phyloP scores from a whole-genome alignment of 495 filamentous ascomycete genomes.

The Pseudevernia furfuracea region DNA sequence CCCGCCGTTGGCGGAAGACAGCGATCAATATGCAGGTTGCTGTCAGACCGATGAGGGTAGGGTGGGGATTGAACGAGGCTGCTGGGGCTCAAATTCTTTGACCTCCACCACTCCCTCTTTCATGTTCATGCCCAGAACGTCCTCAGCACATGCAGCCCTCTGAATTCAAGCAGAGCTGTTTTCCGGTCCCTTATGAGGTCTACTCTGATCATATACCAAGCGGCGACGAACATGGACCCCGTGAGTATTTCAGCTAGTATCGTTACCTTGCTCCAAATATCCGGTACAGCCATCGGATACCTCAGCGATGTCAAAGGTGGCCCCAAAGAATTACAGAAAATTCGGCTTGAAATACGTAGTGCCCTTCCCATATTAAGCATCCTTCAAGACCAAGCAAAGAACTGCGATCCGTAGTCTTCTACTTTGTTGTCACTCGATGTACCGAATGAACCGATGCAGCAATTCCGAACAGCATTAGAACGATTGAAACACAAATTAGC shows the following conservation, averaged over 20 bases:
- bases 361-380: neutral
- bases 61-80: too few species aligned
- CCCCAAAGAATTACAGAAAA: neutral
- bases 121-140: too few species aligned
- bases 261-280: neutral
- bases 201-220: too few species aligned
- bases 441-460: constrained; percentile 10
- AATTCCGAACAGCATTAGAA: constrained; percentile 7
- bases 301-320: neutral
- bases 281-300: constrained; percentile 2
- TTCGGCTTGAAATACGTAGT: neutral
- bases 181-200: too few species aligned
- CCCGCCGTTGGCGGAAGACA: too few species aligned
- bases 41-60: too few species aligned
- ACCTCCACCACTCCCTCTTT: too few species aligned
- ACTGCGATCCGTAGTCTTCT: neutral
- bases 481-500: neutral
- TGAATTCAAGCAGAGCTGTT: too few species aligned
- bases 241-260: constrained; percentile 13
- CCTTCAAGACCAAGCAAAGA: neutral
- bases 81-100: too few species aligned
- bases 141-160: too few species aligned
- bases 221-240: constrained; percentile 9
- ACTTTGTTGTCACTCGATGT: constrained; percentile 2
- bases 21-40: too few species aligned